Conservation (phyloP, 352 stramenopile species). For the Phytophthora palmivora region DNA sequence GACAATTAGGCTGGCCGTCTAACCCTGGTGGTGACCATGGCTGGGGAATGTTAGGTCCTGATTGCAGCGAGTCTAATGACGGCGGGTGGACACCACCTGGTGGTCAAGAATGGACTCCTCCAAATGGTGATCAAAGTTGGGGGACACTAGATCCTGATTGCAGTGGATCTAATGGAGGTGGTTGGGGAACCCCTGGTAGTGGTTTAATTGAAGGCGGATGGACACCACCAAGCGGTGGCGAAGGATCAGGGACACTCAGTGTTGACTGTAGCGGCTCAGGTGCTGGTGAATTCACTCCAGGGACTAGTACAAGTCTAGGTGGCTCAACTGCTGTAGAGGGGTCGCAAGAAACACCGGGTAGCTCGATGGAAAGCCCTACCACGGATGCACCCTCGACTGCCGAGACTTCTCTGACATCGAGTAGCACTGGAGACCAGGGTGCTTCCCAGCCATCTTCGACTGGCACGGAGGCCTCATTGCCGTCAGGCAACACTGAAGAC, state of each 20-base stretch:
- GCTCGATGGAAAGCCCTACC: background rate
- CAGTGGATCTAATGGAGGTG: slow-evolving; percentile 10
- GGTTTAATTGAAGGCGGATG: background rate
- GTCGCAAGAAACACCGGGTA: background rate
- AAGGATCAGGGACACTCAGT: slow-evolving; percentile 1
- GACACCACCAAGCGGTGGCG: background rate
- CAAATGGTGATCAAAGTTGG: slow-evolving; percentile 2
- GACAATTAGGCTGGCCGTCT: background rate
- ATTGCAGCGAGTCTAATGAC: too few species aligned
- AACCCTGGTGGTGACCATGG: slow-evolving; percentile 5
- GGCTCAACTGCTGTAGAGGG: background rate
- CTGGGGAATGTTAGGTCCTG: background rate
- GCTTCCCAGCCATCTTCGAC: too few species aligned
- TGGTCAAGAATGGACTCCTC: slow-evolving; percentile 7
- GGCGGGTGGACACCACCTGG: background rate
- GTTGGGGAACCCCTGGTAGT: background rate
- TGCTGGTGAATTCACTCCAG: background rate
- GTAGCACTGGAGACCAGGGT: background rate
- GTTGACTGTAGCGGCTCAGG: slow-evolving; percentile 10
- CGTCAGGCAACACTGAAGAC: background rate
- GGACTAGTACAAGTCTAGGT: background rate
- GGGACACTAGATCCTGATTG: slow-evolving; percentile 3
- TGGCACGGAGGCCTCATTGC: background rate
- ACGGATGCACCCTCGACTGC: background rate
- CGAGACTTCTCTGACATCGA: background rate